Evolutionary conservation across 306 rosid genomes (phyloP).

Genomic region (Inga leiocalycina): DNA sequence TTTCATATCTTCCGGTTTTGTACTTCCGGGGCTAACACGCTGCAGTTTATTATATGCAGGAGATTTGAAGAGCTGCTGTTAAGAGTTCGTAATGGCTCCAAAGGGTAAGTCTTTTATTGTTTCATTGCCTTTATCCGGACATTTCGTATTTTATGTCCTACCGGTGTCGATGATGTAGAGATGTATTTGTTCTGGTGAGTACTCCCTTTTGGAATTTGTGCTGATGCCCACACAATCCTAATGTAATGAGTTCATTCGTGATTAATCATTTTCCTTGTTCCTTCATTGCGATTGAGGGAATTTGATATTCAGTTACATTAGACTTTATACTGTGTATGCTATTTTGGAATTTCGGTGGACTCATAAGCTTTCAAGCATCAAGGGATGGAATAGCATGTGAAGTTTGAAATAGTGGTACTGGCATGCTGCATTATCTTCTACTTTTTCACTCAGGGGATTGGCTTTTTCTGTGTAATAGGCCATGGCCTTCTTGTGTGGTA

Average conservation of each 20-base stretch:
- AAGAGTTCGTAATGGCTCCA: constrained; percentile 42
- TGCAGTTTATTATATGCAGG: constrained; percentile 26
- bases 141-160: neutral
- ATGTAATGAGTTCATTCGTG: neutral
- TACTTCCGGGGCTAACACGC: neutral
- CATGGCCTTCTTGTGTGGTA: neutral
- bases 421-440: neutral
- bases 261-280: neutral
- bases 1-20: neutral
- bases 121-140: neutral
- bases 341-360: neutral
- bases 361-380: neutral
- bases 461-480: neutral
- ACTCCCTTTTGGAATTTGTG: neutral
- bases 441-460: neutral
- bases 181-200: neutral
- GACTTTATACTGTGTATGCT: neutral
- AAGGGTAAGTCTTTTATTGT: constrained; percentile 33
- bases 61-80: constrained; percentile 10
- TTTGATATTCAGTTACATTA: neutral
- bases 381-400: neutral
- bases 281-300: neutral
- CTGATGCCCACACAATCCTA: neutral
- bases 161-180: neutral
- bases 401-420: neutral